A percentile compares a stretch with the other conserved stretches of the same genome.
phyloP scores from a whole-genome alignment of 805 yeast genomes.

The Ogataea pini region DNA sequence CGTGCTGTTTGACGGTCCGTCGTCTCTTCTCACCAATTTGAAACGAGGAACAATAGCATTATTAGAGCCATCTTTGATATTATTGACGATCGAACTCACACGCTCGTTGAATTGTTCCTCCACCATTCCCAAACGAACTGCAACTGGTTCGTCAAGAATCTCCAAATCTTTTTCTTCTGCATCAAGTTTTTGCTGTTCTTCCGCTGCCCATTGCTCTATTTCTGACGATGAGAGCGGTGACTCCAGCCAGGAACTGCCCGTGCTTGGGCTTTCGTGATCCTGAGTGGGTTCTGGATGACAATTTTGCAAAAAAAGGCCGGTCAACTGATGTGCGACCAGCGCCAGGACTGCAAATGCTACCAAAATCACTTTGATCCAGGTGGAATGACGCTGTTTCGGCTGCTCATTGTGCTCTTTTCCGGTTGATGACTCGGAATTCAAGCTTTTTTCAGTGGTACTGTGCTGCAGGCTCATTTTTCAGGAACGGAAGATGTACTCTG shows the following conservation, averaged over 20 bases:
- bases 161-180: conserved; percentile 1
- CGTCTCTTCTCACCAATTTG: conserved; percentile 27
- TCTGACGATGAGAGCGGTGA: background rate
- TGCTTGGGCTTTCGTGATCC: background rate
- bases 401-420: background rate
- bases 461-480: background rate
- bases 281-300: background rate
- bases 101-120: conserved; percentile 14
- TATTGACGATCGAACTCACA: conserved; percentile 26
- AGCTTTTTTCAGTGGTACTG: background rate
- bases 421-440: background rate
- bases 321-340: background rate
- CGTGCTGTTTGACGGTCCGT: conserved; percentile 6
- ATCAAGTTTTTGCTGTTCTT: conserved; percentile 4
- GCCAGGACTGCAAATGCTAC: background rate
- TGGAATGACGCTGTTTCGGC: background rate
- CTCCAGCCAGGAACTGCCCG: conserved; percentile 1
- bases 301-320: no score
- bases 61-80: conserved; percentile 27
- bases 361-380: background rate
- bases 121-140: background rate
- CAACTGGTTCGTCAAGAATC: background rate
- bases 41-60: conserved; percentile 33
- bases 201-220: conserved; percentile 4
- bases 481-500: no score